phyloP scores from a whole-genome alignment of 1,284 basidiomycete genomes.

The Cryptococcus jaspeensis region DNA sequence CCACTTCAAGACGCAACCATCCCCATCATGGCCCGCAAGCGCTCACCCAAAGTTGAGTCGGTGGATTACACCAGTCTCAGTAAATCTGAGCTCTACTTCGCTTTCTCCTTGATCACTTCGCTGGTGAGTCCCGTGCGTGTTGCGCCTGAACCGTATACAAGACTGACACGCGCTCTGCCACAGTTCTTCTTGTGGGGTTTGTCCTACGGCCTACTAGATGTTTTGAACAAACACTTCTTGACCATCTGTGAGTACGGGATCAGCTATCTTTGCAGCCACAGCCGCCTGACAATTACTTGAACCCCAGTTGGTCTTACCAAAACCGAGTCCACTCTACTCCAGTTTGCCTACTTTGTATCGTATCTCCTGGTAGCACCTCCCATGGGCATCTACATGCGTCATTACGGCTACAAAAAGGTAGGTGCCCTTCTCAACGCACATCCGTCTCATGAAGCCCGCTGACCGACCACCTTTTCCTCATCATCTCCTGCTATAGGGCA shows the following conservation, averaged over 20 bases:
- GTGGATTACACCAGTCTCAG: constrained; percentile 7
- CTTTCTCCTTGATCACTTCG: constrained; percentile 10
- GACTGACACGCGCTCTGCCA: not conserved
- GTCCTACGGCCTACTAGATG: constrained; percentile 37
- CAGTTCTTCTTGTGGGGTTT: constrained; percentile 13
- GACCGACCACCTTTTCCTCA: no score
- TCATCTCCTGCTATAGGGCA: constrained; percentile 12
- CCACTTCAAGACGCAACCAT: no score
- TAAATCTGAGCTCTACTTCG: constrained; percentile 7
- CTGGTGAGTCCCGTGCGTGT: constrained; percentile 1
- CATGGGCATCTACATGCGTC: constrained; percentile 38
- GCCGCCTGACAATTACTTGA: constrained; percentile 7
- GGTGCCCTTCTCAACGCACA: not conserved
- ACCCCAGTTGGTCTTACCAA: constrained; percentile 13
- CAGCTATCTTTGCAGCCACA: not conserved
- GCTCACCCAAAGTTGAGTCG: not conserved
- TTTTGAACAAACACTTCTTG: constrained; percentile 27
- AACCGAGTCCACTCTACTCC: constrained; percentile 33
- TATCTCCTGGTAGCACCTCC: constrained; percentile 34
- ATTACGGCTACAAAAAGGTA: constrained; percentile 37
- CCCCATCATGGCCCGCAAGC: no score
- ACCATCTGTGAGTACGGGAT: constrained; percentile 1
- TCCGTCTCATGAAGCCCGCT: no score
- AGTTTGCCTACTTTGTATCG: constrained; percentile 38
- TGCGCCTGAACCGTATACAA: not conserved